Evolutionary conservation across 192 early-diverging fungal species (phyloP), one percentile per base, ranked within the genome.

Genomic region (Coemansia sp.): DNA sequence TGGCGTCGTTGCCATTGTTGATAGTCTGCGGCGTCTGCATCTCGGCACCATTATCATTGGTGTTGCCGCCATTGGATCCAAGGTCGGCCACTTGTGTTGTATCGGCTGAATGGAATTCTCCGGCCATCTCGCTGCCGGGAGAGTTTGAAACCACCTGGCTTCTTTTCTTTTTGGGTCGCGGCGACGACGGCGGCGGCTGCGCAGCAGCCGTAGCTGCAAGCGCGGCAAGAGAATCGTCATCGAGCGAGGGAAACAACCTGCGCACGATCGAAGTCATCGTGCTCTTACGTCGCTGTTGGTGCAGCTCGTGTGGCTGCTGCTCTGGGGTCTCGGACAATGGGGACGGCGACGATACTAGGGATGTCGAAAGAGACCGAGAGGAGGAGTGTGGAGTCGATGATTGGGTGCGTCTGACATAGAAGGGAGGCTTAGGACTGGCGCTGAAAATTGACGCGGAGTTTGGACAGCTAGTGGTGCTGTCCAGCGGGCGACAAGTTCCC

Each of bases 221-320:
- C 22, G 61, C 36, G 9, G 65, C 55, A 13, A 60, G 55, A 10
- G 40, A 49, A 19, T 61, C 61, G 46, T 63, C 61, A 23, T 61
- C 40, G 48, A 79, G 65, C 43, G 67, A 64, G 7, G 76, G 76
- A 55, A 79, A 79, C 58, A 79, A 55, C 8, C 76, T 71, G 17
- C 62, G 67, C 38, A 79, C 73, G 17, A 67, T 59, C 13, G 64
- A 71, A 2, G 76, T 58, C n/a, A 60, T 56, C 25, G 53, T 22
- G 56, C 61, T 73, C 35, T 53, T 67, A 40, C 71, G 71, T 20
- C 56, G 46, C 32, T 33, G 45, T 46, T 36, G 43, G 4, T 52
- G 54, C 23, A 42, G 55, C 34, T 29, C 46, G 33, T 42, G 2
- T 0, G 34, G 45, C 23, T 54, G 55, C 34, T 29, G 55, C 38